phyloP scores from a whole-genome alignment of 2,329 filamentous ascomycete genomes.

The Bipolaris zeicola region DNA sequence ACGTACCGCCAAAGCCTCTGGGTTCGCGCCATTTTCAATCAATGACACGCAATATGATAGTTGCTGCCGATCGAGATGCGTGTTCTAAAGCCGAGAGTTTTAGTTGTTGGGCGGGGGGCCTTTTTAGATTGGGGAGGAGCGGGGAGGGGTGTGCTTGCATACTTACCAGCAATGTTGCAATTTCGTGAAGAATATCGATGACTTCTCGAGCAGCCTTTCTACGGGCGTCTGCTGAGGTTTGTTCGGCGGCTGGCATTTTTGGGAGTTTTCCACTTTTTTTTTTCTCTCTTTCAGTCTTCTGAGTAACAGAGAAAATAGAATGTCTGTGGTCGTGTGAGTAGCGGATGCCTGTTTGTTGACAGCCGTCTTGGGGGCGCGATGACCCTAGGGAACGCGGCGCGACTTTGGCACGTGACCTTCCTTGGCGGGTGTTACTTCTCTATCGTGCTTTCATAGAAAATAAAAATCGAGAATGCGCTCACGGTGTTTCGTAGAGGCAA shows the following conservation, averaged over 20 bases:
- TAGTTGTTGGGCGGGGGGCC: not conserved
- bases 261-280: not conserved
- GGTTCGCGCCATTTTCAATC: slow-evolving; percentile 96
- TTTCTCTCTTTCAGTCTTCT: not conserved
- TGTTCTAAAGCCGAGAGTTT: slow-evolving; percentile 68
- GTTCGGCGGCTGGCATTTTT: slow-evolving; percentile 28
- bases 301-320: not conserved
- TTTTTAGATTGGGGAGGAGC: no score
- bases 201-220: slow-evolving; percentile 77
- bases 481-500: no score
- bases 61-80: slow-evolving; percentile 85
- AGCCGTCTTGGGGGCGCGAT: slow-evolving; percentile 3
- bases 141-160: no score
- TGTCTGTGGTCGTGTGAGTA: not conserved
- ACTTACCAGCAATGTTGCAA: slow-evolving; percentile 81
- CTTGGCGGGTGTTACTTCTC: slow-evolving; percentile 7
- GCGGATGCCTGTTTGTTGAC: slow-evolving; percentile 10
- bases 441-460: no score
- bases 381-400: slow-evolving; percentile 7
- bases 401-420: slow-evolving; percentile 9
- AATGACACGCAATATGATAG: slow-evolving; percentile 94
- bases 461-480: no score
- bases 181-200: slow-evolving; percentile 82
- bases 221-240: slow-evolving; percentile 56
- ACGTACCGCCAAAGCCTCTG: slow-evolving; percentile 89